Base-by-base conservation (phyloP, 2,329 filamentous ascomycete genomes). In the Trichophyton simii region DNA sequence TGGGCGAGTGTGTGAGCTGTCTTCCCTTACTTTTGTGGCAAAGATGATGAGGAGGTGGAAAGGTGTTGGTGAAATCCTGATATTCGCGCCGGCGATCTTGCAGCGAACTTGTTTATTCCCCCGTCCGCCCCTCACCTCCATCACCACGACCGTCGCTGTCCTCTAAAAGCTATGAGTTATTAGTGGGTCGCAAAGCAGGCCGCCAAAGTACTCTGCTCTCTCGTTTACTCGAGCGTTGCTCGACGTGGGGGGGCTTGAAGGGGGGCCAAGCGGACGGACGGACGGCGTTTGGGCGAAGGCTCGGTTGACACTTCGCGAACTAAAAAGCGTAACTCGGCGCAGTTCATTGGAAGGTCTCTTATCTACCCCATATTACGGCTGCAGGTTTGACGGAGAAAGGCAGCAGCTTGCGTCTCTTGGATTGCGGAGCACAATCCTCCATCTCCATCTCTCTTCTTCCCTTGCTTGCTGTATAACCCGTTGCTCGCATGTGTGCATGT, bases 391-490 rank as follows among this genome's bases (percentile, higher is more conserved):
- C n/a, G 41, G 41, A 44, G 41, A 44, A 44, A 44, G 5, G 41
- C n/a, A n/a, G n/a, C 41, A n/a, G n/a, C 15, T 18, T 18, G n/a
- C 13, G n/a, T 38, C 41, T 44, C n/a, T 44, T 22, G 50, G 11
- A 34, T n/a, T 54, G 50, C 50, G 50, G 50, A 54, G 50, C 15
- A 54, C 28, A 28, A 54, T 54, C 50, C 50, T 54, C 50, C 50
- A 31, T 31, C 22, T 22, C 22, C 18, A 18, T 18, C 18, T 18
- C 18, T 18, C 3, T 22, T 54, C n/a, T 54, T 11, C 50, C 22
- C 34, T 38, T 13, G 34, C 34, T 38, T 38, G 34, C 34, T 38
- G 34, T 38, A 38, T 38, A 38, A 38, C 34, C 34, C 11, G 8
- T 38, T 13, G 34, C 9, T 38, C 34, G 34, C 34, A 38, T 38